Conservation (phyloP, 2,329 filamentous ascomycete species). For the Metarhizium rileyi region DNA sequence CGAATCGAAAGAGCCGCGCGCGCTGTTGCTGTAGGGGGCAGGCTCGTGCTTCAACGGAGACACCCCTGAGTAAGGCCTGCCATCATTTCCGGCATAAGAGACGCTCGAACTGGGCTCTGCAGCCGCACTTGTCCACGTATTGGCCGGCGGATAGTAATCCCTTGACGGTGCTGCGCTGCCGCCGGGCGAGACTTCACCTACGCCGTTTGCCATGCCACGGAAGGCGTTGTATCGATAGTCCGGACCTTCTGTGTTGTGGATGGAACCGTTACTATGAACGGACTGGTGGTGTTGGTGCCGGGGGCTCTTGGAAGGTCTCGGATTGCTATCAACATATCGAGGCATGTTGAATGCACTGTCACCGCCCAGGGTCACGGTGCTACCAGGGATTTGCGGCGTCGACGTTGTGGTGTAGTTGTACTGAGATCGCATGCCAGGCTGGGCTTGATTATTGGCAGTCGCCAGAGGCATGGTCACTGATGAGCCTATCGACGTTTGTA, state of each 20-base stretch:
- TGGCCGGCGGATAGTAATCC: slow-evolving; percentile 45
- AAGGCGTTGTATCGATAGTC: slow-evolving; percentile 49
- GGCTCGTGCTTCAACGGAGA: slow-evolving; percentile 25
- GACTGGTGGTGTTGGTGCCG: slow-evolving; percentile 45
- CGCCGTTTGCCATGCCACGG: slow-evolving; percentile 16
- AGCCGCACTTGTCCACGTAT: slow-evolving; percentile 42
- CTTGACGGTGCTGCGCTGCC: slow-evolving; percentile 23
- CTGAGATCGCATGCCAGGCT: slow-evolving; percentile 39
- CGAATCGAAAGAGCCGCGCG: slow-evolving; percentile 36
- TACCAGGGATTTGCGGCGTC: slow-evolving; percentile 39
- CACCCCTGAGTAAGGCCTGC: slow-evolving; percentile 14
- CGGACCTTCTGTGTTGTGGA: slow-evolving; percentile 36
- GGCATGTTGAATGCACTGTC: slow-evolving; percentile 43
- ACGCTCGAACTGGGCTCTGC: slow-evolving; percentile 34
- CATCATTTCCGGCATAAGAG: slow-evolving; percentile 36
- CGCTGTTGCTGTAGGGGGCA: slow-evolving; percentile 29
- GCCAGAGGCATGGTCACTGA: slow-evolving; percentile 42
- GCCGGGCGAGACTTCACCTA: slow-evolving; percentile 23
- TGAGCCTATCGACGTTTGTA: slow-evolving; percentile 42
- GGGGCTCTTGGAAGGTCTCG: slow-evolving; percentile 46
- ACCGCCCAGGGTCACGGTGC: slow-evolving; percentile 24
- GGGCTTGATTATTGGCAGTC: slow-evolving; percentile 38
- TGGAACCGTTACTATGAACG: slow-evolving; percentile 38
- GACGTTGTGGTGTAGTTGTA: slow-evolving; percentile 45
- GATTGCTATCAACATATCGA: slow-evolving; percentile 44